Conservation (phyloP, 345 rosid genomes). For the Ceriops zippeliana region DNA sequence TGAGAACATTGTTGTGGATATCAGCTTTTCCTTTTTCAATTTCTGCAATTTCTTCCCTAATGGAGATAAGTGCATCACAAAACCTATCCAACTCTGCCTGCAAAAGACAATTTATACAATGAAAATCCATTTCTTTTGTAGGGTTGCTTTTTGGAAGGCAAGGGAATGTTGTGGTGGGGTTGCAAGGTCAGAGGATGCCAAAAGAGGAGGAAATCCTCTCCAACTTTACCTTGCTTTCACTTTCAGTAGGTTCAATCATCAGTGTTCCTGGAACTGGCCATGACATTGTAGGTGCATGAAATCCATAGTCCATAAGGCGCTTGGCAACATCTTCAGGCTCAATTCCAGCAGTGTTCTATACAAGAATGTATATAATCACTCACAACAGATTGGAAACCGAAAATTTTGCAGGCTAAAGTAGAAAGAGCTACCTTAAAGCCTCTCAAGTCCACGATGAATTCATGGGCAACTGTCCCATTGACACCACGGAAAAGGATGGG, state of each 20-base stretch:
- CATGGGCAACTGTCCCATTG: constrained; percentile 94
- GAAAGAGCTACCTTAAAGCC: constrained; percentile 66
- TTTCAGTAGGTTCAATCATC: constrained; percentile 98
- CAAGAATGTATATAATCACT: constrained; percentile 8
- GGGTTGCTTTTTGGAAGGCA: too few relatives aligned
- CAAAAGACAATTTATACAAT: constrained; percentile 21
- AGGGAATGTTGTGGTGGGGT: too few relatives aligned
- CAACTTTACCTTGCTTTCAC: constrained; percentile 91
- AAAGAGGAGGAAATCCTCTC: background rate
- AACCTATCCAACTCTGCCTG: constrained; percentile 98
- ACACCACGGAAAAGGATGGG: constrained; percentile 94
- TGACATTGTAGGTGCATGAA: constrained; percentile 98
- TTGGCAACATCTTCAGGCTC: constrained; percentile 99
- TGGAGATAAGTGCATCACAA: constrained; percentile 94
- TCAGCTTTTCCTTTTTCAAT: constrained; percentile 56
- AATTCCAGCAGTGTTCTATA: constrained; percentile 80
- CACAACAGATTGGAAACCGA: constrained; percentile 11
- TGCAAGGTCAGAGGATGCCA: background rate
- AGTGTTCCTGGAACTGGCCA: constrained; percentile 99
- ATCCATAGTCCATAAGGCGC: constrained; percentile 94
- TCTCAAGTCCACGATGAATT: constrained; percentile 89
- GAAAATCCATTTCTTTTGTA: too few relatives aligned
- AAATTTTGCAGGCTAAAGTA: background rate
- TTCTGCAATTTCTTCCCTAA: constrained; percentile 88
- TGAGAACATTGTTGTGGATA: constrained; percentile 82